A percentile compares a stretch with the other conserved stretches of the same genome.
phyloP scores from a whole-genome alignment of 257 asterid genomes.

The Ophiorrhiza pumila region DNA sequence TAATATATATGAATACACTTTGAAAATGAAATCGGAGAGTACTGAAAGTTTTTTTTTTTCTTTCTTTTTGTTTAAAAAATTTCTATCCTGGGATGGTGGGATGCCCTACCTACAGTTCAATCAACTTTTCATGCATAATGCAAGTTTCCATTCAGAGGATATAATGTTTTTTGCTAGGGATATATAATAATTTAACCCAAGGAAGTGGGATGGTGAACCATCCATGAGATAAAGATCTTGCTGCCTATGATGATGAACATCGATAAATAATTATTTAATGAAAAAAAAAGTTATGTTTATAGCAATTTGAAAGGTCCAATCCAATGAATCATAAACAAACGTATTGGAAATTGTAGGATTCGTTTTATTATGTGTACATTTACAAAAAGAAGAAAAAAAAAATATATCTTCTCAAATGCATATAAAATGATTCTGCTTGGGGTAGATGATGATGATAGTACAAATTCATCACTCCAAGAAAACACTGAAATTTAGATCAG shows the following conservation, averaged over 20 bases:
- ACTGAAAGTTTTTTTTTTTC: no score
- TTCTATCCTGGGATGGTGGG: no score
- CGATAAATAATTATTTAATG: not conserved
- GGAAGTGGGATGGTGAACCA: not conserved
- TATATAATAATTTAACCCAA: no score
- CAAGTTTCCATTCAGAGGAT: no score
- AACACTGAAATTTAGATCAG: slow-evolving; percentile 56
- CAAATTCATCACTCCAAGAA: slow-evolving; percentile 44
- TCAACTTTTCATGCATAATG: no score
- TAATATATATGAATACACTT: no score
- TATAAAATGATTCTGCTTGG: not conserved
- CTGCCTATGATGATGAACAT: slow-evolving; percentile 9
- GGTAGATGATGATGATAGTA: slow-evolving; percentile 15
- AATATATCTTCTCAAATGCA: not conserved
- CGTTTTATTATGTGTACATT: not conserved
- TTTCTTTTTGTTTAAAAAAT: no score
- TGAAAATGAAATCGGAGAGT: no score
- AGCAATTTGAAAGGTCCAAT: slow-evolving; percentile 33
- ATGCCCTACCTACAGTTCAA: no score
- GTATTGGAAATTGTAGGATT: slow-evolving; percentile 51
- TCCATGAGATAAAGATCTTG: not conserved
- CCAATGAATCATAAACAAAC: slow-evolving; percentile 19
- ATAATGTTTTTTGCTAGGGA: no score
- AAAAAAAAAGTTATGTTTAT: not conserved
- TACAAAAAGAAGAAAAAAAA: not conserved